phyloP scores from a whole-genome alignment of 495 filamentous ascomycete species.

The Hamigera avellanea region DNA sequence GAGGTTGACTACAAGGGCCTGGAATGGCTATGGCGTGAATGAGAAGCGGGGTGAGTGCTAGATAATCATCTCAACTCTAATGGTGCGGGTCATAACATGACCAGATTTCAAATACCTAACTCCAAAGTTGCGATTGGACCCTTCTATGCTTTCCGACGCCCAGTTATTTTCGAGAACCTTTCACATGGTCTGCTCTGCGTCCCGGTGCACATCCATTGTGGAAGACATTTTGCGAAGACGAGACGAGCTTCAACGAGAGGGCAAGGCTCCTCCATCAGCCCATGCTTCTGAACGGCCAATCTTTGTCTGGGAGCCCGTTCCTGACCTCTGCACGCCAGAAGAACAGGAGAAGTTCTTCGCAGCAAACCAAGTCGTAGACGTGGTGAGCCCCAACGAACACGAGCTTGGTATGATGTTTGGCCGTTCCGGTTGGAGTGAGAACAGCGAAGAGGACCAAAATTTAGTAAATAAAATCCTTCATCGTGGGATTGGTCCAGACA shows the following conservation, averaged over 20 bases:
- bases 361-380: slow-evolving; percentile 61
- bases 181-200: slow-evolving; percentile 77
- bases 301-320: slow-evolving; percentile 93
- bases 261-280: slow-evolving; percentile 12
- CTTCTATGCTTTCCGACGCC: slow-evolving; percentile 39
- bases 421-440: slow-evolving; percentile 39
- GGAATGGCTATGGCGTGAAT: slow-evolving; percentile 68
- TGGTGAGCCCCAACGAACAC: slow-evolving; percentile 79
- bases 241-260: slow-evolving; percentile 19
- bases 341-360: slow-evolving; percentile 63
- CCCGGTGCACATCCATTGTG: slow-evolving; percentile 65
- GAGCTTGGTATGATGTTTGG: slow-evolving; percentile 76
- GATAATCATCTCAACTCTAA: background rate
- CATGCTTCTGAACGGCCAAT: slow-evolving; percentile 39
- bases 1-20: slow-evolving; percentile 75
- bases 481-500: slow-evolving; percentile 33
- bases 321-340: slow-evolving; percentile 69
- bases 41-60: slow-evolving; percentile 40
- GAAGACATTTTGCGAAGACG: slow-evolving; percentile 43
- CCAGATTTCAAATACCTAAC: slow-evolving; percentile 79
- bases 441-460: slow-evolving; percentile 32
- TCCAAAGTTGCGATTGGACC: slow-evolving; percentile 68
- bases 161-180: slow-evolving; percentile 64
- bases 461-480: slow-evolving; percentile 48
- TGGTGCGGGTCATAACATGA: slow-evolving; percentile 14